These are phyloP conservation scores for Isabelozyma rhagii DNA, from an alignment of 805 yeast genomes.

Conservation along the genomic window DNA sequence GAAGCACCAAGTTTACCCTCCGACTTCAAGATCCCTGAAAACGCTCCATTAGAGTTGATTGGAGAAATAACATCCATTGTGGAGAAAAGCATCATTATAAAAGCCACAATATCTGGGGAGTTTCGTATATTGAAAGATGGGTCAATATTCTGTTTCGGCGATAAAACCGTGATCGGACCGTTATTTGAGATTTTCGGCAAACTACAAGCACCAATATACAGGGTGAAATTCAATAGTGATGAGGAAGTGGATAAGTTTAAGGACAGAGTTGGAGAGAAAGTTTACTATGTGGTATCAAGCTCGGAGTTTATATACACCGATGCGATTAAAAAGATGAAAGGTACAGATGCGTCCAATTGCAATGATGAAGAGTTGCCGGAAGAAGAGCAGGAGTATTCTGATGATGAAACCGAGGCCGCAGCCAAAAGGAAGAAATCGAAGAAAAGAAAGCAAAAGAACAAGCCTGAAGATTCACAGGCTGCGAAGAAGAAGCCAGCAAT, in stretches of 20 bases:
- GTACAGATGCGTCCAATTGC: constrained; percentile 92
- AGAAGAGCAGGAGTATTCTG: constrained; percentile 92
- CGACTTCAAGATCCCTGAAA: constrained; percentile 55
- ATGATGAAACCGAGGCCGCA: constrained; percentile 84
- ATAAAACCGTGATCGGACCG: constrained; percentile 68
- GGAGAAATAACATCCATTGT: constrained; percentile 71
- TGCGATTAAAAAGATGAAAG: constrained; percentile 64
- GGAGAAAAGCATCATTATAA: constrained; percentile 68
- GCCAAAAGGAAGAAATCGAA: constrained; percentile 63
- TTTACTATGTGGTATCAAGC: constrained; percentile 75
- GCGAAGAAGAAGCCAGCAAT: constrained; percentile 5
- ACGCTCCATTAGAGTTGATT: constrained; percentile 64
- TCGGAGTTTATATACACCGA: constrained; percentile 80
- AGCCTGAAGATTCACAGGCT: constrained; percentile 11
- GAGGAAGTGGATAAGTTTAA: constrained; percentile 49
- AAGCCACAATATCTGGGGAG: constrained; percentile 78
- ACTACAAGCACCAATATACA: constrained; percentile 73
- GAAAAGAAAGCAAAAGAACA: constrained; percentile 47
- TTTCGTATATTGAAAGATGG: constrained; percentile 77
- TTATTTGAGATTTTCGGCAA: constrained; percentile 89
- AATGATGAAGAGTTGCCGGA: constrained; percentile 93
- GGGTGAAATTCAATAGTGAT: constrained; percentile 60
- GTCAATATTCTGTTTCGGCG: constrained; percentile 74
- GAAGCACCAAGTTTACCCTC: constrained; percentile 65
- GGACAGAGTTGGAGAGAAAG: constrained; percentile 51